Evolutionary conservation across 1,284 basidiomycete genomes (phyloP), one percentile per base, ranked within the genome.

Genomic region (Malassezia pachydermatis): DNA sequence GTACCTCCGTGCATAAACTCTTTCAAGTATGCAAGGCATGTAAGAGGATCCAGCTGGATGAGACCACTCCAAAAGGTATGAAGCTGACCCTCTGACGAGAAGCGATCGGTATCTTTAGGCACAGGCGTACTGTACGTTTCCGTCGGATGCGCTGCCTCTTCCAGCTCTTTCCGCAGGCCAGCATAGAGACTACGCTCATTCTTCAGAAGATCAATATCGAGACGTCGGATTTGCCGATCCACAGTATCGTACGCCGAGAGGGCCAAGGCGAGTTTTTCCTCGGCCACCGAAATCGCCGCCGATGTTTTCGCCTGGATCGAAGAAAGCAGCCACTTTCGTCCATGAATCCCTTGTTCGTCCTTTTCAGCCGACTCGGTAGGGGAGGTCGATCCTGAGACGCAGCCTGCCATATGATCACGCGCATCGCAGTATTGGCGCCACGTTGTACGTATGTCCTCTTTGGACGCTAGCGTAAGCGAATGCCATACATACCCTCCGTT

Each of bases 241-340:
- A 77, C 73, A 68, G 73, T 61, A 43, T 76, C 75, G 61, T 77
- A 77, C 2, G 76, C 74, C 5, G 75, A 75, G 0, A 74, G 59
- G 7, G 76, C 76, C 4, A 77, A 63, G 1, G 75, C 76, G 22
- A 76, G 70, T 49, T 76, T 77, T 45, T 77, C 76, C 42, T 77
- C 76, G 9, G 73, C 36, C 20, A 45, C 14, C 11, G 37, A 40
- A 4, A 41, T 19, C 7, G 27, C n/a, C n/a, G n/a, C n/a, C n/a
- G n/a, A n/a, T n/a, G 49, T 9, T 8, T 11, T 19, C 10, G 16
- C 28, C 3, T 27, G 37, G n/a, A 51, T 39, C 5, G 3, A 5
- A 17, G 5, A 7, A 11, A 51, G 39, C 6, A 23, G 42, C 8
- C 25, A 30, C 7, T 29, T 28, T 11, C 41, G 37, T n/a, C 13